Conservation (phyloP, 768 basidiomycete genomes). For the Trametes elegans region DNA sequence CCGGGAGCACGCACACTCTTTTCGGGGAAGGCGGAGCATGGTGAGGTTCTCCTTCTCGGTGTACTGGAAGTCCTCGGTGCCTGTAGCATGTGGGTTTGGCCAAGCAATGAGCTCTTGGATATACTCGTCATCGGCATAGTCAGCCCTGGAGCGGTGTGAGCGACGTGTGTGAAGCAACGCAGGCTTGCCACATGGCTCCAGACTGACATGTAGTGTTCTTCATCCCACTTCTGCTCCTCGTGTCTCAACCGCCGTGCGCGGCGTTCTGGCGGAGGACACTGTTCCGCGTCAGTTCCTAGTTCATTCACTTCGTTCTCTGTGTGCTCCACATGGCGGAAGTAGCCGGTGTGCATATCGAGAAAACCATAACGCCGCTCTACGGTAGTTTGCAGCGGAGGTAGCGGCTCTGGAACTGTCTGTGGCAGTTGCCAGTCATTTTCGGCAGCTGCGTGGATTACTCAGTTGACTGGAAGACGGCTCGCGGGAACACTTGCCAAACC, state of each 20-base stretch:
- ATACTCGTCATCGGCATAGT: constrained; percentile 73
- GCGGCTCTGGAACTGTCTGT: constrained; percentile 51
- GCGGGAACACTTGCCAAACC: too few relatives aligned
- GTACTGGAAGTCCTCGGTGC: constrained; percentile 44
- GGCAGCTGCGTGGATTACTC: constrained; percentile 48
- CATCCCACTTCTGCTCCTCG: constrained; percentile 80
- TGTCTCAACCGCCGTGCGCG: constrained; percentile 50
- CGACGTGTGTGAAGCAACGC: not conserved
- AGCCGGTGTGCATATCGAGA: constrained; percentile 69
- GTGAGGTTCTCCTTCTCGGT: constrained; percentile 69
- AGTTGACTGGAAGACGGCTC: not conserved
- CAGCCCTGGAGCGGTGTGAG: constrained; percentile 52
- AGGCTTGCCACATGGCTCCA: not conserved
- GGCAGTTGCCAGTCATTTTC: constrained; percentile 78
- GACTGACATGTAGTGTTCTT: constrained; percentile 78
- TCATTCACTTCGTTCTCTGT: constrained; percentile 83
- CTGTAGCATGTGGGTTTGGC: constrained; percentile 51
- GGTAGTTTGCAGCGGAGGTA: constrained; percentile 39
- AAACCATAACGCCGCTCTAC: constrained; percentile 68
- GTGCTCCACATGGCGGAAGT: constrained; percentile 69
- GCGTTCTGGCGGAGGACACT: constrained; percentile 47
- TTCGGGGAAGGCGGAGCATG: constrained; percentile 56
- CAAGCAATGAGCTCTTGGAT: constrained; percentile 70
- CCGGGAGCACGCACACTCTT: constrained; percentile 45
- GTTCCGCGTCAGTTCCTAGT: constrained; percentile 67